Percentiles rank a stretch among this genome's conserved stretches.
Evolutionary conservation across 2,329 filamentous ascomycete genomes (phyloP).

Genomic region (Didymella sp.): DNA sequence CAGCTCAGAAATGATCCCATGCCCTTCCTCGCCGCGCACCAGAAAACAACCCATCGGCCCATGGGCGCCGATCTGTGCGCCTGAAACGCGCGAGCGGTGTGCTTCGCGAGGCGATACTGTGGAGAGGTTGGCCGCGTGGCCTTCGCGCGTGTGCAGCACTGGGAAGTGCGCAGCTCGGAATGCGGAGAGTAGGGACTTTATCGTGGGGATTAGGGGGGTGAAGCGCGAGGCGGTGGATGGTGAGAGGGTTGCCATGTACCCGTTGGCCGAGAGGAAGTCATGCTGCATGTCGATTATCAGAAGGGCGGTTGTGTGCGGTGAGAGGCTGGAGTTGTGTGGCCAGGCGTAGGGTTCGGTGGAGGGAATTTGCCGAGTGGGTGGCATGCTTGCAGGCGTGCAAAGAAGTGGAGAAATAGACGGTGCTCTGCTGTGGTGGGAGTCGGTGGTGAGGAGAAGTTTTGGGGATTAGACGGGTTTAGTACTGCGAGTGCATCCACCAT

Average conservation of each 20-base stretch:
- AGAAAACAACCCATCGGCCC: constrained; percentile 66
- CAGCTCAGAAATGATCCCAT: constrained; percentile 64
- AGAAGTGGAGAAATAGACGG: no score
- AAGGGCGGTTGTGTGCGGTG: constrained; percentile 56
- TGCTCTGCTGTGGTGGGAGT: no score
- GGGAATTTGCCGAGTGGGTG: constrained; percentile 27
- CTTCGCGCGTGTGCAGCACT: constrained; percentile 61
- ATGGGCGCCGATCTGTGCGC: constrained; percentile 58
- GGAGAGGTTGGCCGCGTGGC: constrained; percentile 62
- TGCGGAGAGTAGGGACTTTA: constrained; percentile 50
- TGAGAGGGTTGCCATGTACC: constrained; percentile 57
- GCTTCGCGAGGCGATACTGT: constrained; percentile 63
- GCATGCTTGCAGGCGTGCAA: no score
- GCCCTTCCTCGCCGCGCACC: constrained; percentile 64
- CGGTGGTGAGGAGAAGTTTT: no score
- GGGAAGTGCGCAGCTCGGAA: constrained; percentile 53
- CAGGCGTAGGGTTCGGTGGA: constrained; percentile 49
- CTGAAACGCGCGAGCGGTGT: constrained; percentile 61
- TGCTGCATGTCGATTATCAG: constrained; percentile 65
- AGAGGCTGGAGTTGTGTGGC: constrained; percentile 52
- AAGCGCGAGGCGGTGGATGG: constrained; percentile 55
- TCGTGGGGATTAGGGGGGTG: constrained; percentile 54
- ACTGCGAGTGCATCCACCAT: no score
- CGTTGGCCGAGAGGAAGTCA: constrained; percentile 58
- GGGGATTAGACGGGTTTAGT: no score